These are phyloP conservation scores for Sugiyamaella xylanicola DNA, from an alignment of 1,139 yeast genomes.

Conservation along the genomic window DNA sequence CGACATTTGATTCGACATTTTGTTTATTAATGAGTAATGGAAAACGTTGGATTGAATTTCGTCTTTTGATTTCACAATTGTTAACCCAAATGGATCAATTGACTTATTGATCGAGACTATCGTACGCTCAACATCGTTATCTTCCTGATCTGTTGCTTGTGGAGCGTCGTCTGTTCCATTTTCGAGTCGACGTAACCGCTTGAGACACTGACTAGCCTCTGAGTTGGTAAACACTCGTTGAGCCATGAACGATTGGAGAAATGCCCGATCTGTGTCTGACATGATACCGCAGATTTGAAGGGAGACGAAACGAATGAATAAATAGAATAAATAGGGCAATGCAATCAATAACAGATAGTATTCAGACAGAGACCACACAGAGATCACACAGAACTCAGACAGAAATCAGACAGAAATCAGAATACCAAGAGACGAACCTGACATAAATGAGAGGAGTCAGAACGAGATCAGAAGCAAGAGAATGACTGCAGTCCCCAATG, in stretches of 20 bases:
- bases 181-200: slow-evolving; percentile 12
- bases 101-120: slow-evolving; percentile 20
- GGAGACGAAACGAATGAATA: background rate
- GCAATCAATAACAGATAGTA: too few species aligned
- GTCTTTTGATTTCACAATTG: slow-evolving; percentile 27
- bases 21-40: slow-evolving; percentile 27
- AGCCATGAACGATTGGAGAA: slow-evolving; percentile 21
- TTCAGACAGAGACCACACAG: too few species aligned
- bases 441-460: too few species aligned
- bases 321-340: too few species aligned
- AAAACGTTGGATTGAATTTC: slow-evolving; percentile 21
- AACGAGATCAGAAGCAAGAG: too few species aligned
- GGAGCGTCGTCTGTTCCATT: background rate
- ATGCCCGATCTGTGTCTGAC: slow-evolving; percentile 17
- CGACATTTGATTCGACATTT: slow-evolving; percentile 20
- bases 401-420: too few species aligned
- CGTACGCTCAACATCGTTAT: slow-evolving; percentile 8
- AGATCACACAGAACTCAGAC: too few species aligned
- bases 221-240: slow-evolving; percentile 17
- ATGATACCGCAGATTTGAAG: background rate
- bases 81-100: slow-evolving; percentile 31
- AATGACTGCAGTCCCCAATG: too few species aligned
- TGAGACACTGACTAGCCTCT: slow-evolving; percentile 16
- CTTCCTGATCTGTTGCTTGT: too few species aligned
- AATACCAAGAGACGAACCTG: too few species aligned